Evolutionary conservation across 805 yeast genomes (phyloP), one percentile per base, ranked within the genome.

Genomic region (Nakazawaea anatomiae): DNA sequence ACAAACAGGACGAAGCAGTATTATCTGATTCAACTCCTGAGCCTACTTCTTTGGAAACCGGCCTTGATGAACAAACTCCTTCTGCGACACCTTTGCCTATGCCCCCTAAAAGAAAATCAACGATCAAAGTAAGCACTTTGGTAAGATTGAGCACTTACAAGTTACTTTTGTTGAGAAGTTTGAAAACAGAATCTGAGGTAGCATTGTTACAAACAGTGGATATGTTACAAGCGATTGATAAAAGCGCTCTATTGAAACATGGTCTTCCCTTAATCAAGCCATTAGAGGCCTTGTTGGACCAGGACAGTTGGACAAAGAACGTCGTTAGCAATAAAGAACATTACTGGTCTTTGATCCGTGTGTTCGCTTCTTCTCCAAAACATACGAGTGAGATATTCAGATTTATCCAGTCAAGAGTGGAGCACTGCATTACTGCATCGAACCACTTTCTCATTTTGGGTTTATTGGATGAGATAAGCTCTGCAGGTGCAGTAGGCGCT

Each of bases 401-500:
- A 12, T 82, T 80, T 56, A 66, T 80, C 45, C 76, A 74, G 39
- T 60, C 66, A 1, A 58, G 80, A 5, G 56, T 76, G 32, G 61
- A 62, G 18, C 56, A 60, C 1, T 66, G 70, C 9, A 69, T 84
- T 34, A 71, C 69, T 14, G 69, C 72, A 6, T 62, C 65, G 1
- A 86, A 84, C 57, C 86, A 79, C 57, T 78, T 86, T 78, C 75
- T 80, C 56, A 64, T 87, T 9, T 69, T 87, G 38, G 94, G 92
- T 0, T 65, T 87, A 8, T 64, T 87, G 34, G 96, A 87, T 65
- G 95, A 87, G 56, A 76, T 87, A 14, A 85, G 94, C 0, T 86
- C 92, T 1, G 79, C 85, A 44, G 95, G 95, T 7, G 89, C 94
- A 0, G 71, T 84, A 48, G 92, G 89, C 6, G 82, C 88, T 4